Evolutionary conservation across 345 rosid species (phyloP).

Genomic region (Geranium rotundifolium): DNA sequence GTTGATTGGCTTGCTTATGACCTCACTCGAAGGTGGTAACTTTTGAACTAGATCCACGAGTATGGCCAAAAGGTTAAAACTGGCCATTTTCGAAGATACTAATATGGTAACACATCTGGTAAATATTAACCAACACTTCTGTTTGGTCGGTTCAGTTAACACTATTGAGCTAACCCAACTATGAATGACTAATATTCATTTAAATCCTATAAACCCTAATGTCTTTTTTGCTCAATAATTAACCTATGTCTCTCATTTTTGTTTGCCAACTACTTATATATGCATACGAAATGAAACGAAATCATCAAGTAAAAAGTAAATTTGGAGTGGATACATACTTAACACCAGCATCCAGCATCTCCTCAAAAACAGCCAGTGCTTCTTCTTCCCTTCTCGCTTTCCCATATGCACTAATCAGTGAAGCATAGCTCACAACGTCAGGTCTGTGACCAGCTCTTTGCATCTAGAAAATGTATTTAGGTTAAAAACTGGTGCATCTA

Average conservation of each 20-base stretch:
- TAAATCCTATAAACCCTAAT: neutral
- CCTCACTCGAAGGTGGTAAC: neutral
- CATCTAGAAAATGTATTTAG: constrained; percentile 44
- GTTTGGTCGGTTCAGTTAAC: neutral
- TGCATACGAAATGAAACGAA: too few species aligned
- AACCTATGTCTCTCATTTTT: too few species aligned
- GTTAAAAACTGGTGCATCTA: constrained; percentile 9
- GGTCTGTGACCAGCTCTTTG: constrained; percentile 78
- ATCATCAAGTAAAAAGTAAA: neutral
- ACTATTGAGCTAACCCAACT: neutral
- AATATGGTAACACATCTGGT: neutral
- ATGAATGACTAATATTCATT: neutral
- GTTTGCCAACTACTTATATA: too few species aligned
- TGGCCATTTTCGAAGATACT: neutral
- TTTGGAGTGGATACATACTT: constrained; percentile 33
- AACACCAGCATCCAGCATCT: constrained; percentile 93
- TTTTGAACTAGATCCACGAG: neutral
- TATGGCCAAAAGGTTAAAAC: neutral
- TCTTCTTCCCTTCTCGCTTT: constrained; percentile 94
- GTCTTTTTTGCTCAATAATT: too few species aligned
- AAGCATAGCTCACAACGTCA: constrained; percentile 87
- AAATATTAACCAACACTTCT: too few species aligned
- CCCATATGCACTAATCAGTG: constrained; percentile 86
- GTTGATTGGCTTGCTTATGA: neutral
- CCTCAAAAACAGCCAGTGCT: constrained; percentile 95